Base-by-base conservation (phyloP, 495 filamentous ascomycete species). In the Penicillium alfredii region DNA sequence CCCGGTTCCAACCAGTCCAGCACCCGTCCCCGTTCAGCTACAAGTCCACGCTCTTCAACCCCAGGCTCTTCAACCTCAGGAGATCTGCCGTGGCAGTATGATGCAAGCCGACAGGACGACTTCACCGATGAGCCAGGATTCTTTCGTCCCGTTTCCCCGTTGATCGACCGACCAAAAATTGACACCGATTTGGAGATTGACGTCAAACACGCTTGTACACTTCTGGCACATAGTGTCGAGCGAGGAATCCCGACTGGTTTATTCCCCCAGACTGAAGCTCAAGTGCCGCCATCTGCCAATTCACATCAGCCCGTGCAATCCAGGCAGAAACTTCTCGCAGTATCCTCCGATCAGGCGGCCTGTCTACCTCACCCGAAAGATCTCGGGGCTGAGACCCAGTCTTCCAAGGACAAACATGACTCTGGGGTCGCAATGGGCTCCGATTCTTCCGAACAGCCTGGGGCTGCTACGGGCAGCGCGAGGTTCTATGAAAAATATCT, bases 51-150 rank as follows among this genome's bases (percentile, higher is more conserved):
- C 23, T 51, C 47, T 14, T 44, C 37, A 17, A 41, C 33, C 22
- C 14, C 38, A 10, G n/a, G n/a, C n/a, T n/a, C n/a, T n/a, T n/a
- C n/a, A n/a, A n/a, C n/a, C n/a, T n/a, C n/a, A n/a, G n/a, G n/a
- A n/a, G n/a, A n/a, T n/a, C n/a, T n/a, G 32, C 15, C 14, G 32
- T 26, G 15, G 10, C 17, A 11, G 30, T 35, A 22, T 47, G 26
- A 45, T 22, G 3, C 10, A 15, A 23, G 19, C 13, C 43, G 44
- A 12, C 33, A 33, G 26, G 54, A 48, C 36, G 22, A 38, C n/a
- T 57, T 57, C 38, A 49, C 33, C 9, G 53, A 57, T 9, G 44
- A 51, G 13, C 38, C 38, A 1, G 53, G 53, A 8, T 57, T 41
- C 30, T 54, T 51, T 28, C 35, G 39, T 16, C 51, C 53, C 11